Conservation (phyloP, 805 yeast species). For the Metschnikowia aberdeeniae region DNA sequence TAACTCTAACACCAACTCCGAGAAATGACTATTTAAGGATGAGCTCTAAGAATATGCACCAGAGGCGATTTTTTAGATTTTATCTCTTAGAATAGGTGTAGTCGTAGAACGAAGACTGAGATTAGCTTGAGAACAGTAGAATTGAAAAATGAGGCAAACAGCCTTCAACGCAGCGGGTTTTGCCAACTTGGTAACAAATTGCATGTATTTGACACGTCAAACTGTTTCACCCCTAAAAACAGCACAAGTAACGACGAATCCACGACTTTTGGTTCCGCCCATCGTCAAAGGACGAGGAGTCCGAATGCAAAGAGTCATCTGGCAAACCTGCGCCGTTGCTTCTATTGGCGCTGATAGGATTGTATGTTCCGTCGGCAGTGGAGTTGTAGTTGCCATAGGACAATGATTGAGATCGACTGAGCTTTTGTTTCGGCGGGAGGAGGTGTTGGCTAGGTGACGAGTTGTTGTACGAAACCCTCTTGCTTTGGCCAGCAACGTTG, state of each 20-base stretch:
- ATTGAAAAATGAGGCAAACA: neutral
- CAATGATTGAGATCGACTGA: slow-evolving; percentile 16
- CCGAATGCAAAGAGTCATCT: slow-evolving; percentile 38
- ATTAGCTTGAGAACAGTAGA: neutral
- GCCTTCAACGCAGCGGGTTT: neutral
- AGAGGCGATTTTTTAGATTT: no score
- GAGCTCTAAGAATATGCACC: no score
- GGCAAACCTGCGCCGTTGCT: slow-evolving; percentile 32
- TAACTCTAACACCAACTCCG: no score
- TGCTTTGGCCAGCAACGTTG: slow-evolving; percentile 4
- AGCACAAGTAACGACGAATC: slow-evolving; percentile 16
- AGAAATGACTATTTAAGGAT: no score
- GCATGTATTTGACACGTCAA: neutral
- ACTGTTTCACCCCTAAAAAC: slow-evolving; percentile 7
- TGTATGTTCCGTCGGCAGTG: slow-evolving; percentile 9
- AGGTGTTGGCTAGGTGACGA: slow-evolving; percentile 13
- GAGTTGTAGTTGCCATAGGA: slow-evolving; percentile 16
- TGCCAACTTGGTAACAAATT: neutral
- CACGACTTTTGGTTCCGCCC: slow-evolving; percentile 15
- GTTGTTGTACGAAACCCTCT: slow-evolving; percentile 8
- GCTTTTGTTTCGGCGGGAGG: slow-evolving; percentile 12
- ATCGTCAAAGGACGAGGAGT: slow-evolving; percentile 30
- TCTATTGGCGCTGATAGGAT: slow-evolving; percentile 15
- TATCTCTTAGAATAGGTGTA: no score
- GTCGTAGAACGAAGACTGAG: no score